Percentiles rank a stretch among this genome's conserved stretches.
These are phyloP conservation scores for Eleusine coracana DNA, from an alignment of 176 grass and related monocot species.

Conservation along the genomic window DNA sequence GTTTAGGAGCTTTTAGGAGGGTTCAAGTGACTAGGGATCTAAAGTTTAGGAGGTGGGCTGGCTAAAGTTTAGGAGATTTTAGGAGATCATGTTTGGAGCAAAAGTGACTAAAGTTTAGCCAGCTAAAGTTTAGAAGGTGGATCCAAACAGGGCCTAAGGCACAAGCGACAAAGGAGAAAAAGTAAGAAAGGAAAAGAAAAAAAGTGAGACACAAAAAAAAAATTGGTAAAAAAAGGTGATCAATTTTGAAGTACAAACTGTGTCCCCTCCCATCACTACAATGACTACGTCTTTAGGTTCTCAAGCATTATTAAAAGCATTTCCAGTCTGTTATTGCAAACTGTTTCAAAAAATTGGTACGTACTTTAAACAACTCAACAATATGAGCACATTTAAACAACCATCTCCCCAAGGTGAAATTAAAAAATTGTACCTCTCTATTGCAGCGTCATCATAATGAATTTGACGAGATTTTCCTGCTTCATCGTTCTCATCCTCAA, in stretches of 20 bases:
- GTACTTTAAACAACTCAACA: constrained; percentile 19
- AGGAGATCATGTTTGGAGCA: no score
- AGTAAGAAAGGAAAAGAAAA: no score
- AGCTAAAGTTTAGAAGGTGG: no score
- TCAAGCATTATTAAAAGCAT: constrained; percentile 19
- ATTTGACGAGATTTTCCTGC: constrained; percentile 90
- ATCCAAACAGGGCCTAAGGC: no score
- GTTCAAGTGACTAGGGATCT: no score
- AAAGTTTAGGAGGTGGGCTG: no score
- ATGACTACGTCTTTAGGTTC: constrained; percentile 13
- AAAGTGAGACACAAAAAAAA: neutral
- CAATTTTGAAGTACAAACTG: constrained; percentile 1
- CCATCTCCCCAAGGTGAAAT: constrained; percentile 23
- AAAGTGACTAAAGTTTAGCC: no score
- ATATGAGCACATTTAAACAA: neutral
- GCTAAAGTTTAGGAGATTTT: no score
- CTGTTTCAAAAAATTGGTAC: neutral
- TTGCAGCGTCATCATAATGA: constrained; percentile 93
- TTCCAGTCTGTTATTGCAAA: neutral
- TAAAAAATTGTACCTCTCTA: constrained; percentile 70
- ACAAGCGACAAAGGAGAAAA: no score
- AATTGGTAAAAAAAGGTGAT: neutral
- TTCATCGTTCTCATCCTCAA: constrained; percentile 94
- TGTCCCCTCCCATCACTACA: neutral
- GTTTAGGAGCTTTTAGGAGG: no score